phyloP scores from a whole-genome alignment of 805 yeast species.

The Candida pseudofarinosa region DNA sequence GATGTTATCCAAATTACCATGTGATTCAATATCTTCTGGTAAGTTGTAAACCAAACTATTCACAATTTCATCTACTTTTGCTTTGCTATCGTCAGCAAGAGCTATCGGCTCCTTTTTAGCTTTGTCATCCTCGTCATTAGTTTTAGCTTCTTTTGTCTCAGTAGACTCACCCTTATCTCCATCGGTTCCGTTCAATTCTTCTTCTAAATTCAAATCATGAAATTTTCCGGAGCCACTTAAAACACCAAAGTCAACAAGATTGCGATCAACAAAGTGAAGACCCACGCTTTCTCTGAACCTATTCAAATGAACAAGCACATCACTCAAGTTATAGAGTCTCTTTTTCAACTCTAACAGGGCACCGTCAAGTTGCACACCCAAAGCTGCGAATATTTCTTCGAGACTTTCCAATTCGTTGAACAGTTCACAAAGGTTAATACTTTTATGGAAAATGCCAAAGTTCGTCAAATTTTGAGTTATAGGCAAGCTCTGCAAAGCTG shows the following conservation, averaged over 20 bases:
- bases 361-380: conserved; percentile 10
- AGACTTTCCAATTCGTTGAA: conserved; percentile 28
- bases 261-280: conserved; percentile 44
- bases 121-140: conserved; percentile 5
- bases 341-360: conserved; percentile 46
- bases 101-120: conserved; percentile 7
- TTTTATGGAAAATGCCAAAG: conserved; percentile 44
- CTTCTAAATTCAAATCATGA: conserved; percentile 33
- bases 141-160: neutral
- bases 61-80: conserved; percentile 13
- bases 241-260: conserved; percentile 37
- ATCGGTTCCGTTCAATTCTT: conserved; percentile 10
- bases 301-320: conserved; percentile 58
- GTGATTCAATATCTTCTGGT: conserved; percentile 10
- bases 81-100: conserved; percentile 28
- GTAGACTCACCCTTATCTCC: conserved; percentile 12
- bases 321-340: conserved; percentile 56
- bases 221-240: conserved; percentile 51
- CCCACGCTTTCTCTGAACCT: conserved; percentile 61
- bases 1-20: conserved; percentile 28
- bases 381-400: conserved; percentile 16
- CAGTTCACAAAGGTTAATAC: conserved; percentile 23
- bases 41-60: conserved; percentile 9
- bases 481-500: conserved; percentile 54
- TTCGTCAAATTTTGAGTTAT: conserved; percentile 58